Evolutionary conservation across 108 stramenopile genomes (phyloP).

Genomic region (Aurantiochytrium sp.): DNA sequence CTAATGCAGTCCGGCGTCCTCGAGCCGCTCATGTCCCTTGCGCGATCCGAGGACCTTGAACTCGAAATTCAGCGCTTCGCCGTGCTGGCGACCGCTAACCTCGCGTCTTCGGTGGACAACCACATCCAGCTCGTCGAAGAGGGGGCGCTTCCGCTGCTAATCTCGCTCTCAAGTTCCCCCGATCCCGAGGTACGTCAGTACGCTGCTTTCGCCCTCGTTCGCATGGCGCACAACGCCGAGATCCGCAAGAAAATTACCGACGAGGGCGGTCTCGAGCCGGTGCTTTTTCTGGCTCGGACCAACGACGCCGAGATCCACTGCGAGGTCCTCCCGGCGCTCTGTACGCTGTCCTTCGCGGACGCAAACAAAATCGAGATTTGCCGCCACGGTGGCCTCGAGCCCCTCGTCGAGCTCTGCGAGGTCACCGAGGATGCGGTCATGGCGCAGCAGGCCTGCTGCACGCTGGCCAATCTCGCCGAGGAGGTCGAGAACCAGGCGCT

Average conservation of each 20-base stretch:
- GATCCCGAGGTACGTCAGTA: conserved; percentile 71
- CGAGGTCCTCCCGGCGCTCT: conserved; percentile 70
- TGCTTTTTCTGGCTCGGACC: conserved; percentile 71
- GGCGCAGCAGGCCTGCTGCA: conserved; percentile 66
- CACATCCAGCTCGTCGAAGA: conserved; percentile 67
- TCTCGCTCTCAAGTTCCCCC: conserved; percentile 66
- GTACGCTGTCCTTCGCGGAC: conserved; percentile 69
- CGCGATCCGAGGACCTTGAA: conserved; percentile 68
- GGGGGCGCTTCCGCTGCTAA: conserved; percentile 69
- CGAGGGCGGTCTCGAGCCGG: conserved; percentile 74
- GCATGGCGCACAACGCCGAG: conserved; percentile 69
- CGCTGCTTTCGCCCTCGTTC: conserved; percentile 72
- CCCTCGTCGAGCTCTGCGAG: conserved; percentile 56
- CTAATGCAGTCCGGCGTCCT: conserved; percentile 66
- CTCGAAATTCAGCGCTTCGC: conserved; percentile 70
- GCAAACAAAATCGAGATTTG: conserved; percentile 69
- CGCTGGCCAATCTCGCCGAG: conserved; percentile 75
- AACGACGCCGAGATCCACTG: conserved; percentile 67
- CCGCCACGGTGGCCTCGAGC: conserved; percentile 65
- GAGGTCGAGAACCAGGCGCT: conserved; percentile 63
- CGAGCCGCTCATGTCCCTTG: conserved; percentile 70
- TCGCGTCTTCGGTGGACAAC: conserved; percentile 64
- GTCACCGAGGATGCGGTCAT: conserved; percentile 41
- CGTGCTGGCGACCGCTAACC: conserved; percentile 70
- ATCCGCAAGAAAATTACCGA: conserved; percentile 66